Conservation (phyloP, 106 monocot genomes). For the Allium cepa region DNA sequence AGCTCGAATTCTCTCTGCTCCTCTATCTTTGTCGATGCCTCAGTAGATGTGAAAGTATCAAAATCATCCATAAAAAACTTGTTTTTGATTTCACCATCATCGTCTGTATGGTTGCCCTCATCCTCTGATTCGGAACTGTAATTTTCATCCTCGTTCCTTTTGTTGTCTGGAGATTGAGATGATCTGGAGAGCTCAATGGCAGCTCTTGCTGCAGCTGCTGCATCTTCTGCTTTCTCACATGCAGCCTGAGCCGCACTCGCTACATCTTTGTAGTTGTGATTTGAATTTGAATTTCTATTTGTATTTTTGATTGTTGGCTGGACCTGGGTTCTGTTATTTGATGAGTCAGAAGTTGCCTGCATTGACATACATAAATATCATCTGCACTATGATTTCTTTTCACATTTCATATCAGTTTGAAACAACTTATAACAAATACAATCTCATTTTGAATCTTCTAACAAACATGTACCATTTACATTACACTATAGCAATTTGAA, state of each 20-base stretch:
- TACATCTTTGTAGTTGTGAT: slow-evolving; percentile 42
- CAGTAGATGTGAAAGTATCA: background rate
- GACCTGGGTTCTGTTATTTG: background rate
- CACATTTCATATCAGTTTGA: too few species aligned
- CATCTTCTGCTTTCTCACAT: slow-evolving; percentile 56
- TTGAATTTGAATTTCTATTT: slow-evolving; percentile 1
- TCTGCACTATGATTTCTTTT: too few species aligned
- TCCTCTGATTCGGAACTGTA: slow-evolving; percentile 20
- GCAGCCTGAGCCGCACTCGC: slow-evolving; percentile 64
- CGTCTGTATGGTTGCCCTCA: background rate
- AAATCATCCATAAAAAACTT: background rate
- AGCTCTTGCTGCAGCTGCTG: slow-evolving; percentile 60
- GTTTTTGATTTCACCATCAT: background rate
- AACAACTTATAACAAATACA: too few species aligned
- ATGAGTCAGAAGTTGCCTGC: background rate
- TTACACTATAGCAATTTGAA: too few species aligned
- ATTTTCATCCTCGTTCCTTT: slow-evolving; percentile 1
- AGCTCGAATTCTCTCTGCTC: background rate
- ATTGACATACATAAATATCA: background rate
- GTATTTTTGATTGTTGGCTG: background rate
- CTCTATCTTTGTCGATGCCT: background rate
- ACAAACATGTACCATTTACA: too few species aligned
- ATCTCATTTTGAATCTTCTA: too few species aligned
- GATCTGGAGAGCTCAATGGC: slow-evolving; percentile 54
- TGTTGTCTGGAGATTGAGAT: background rate